Conservation (phyloP, 2,329 filamentous ascomycete genomes). For the Penicillium sp. region DNA sequence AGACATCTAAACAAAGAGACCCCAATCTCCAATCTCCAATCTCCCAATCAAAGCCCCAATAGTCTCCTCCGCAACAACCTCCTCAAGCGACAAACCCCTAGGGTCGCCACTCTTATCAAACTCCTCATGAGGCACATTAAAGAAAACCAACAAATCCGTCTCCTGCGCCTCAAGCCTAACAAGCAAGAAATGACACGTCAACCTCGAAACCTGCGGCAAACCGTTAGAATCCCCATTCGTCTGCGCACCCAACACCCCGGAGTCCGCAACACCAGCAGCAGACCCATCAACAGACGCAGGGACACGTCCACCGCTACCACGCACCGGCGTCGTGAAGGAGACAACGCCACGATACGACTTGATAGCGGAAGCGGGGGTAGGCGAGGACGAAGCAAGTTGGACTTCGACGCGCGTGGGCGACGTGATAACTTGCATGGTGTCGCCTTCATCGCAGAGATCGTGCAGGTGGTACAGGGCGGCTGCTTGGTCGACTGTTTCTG, state of each 20-base stretch:
- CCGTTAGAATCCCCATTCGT: not conserved
- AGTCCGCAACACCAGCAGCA: not conserved
- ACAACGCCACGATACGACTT: slow-evolving; percentile 33
- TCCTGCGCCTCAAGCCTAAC: slow-evolving; percentile 71
- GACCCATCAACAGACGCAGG: not conserved
- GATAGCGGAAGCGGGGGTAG: slow-evolving; percentile 10
- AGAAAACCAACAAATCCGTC: slow-evolving; percentile 79
- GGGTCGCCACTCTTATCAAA: slow-evolving; percentile 68
- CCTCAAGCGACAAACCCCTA: slow-evolving; percentile 68
- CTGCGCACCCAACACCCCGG: not conserved
- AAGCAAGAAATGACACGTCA: slow-evolving; percentile 73
- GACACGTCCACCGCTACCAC: slow-evolving; percentile 7
- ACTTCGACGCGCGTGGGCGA: slow-evolving; percentile 60
- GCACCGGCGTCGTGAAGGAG: slow-evolving; percentile 22
- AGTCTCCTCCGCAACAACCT: slow-evolving; percentile 47
- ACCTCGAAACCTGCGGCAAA: slow-evolving; percentile 37
- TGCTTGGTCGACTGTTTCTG: slow-evolving; percentile 62
- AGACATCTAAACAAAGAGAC: slow-evolving; percentile 57
- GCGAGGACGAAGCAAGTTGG: slow-evolving; percentile 41
- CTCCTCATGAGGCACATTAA: slow-evolving; percentile 84
- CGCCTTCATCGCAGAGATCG: slow-evolving; percentile 65
- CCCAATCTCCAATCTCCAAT: slow-evolving; percentile 79
- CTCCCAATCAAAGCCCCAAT: slow-evolving; percentile 61
- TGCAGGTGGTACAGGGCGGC: slow-evolving; percentile 64
- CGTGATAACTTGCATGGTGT: slow-evolving; percentile 66